These are phyloP conservation scores for Chlamydomonas incerta DNA, from an alignment of 139 green algal species.

Conservation along the genomic window DNA sequence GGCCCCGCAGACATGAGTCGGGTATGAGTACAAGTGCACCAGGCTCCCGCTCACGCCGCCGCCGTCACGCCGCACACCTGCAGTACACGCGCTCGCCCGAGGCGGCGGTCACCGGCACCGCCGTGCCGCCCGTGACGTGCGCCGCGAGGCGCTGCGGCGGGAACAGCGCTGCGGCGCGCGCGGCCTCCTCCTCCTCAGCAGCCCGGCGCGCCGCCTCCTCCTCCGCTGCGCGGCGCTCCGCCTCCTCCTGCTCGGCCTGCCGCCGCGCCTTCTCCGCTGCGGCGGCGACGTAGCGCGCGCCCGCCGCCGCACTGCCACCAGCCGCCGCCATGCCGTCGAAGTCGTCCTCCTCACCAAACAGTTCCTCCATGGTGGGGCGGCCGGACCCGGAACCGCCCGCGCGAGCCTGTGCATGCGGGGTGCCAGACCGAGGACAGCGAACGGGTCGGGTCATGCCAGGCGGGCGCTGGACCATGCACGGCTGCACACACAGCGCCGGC, in stretches of 20 bases:
- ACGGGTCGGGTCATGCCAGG: too few species aligned
- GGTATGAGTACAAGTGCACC: too few species aligned
- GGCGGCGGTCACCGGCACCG: not conserved
- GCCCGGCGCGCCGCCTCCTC: not conserved
- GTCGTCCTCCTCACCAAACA: conserved; percentile 23
- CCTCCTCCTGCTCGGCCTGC: not conserved
- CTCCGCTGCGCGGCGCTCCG: not conserved
- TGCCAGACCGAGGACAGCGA: too few species aligned
- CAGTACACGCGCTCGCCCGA: conserved; percentile 42
- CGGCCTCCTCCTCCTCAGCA: not conserved
- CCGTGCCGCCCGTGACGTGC: not conserved
- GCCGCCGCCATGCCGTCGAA: not conserved
- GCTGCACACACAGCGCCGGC: too few species aligned
- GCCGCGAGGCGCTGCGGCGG: conserved; percentile 20
- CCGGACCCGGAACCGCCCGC: too few species aligned
- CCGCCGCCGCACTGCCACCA: not conserved
- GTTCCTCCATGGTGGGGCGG: conserved; percentile 13
- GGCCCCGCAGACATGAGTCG: too few species aligned
- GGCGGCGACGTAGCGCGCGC: not conserved
- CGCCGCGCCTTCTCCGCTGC: not conserved
- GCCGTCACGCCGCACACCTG: not conserved
- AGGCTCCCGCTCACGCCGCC: too few species aligned
- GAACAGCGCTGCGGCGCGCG: not conserved
- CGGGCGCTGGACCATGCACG: too few species aligned
- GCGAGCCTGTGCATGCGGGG: not conserved